A percentile compares a stretch with the other conserved stretches of the same genome.
phyloP scores from a whole-genome alignment of 2,329 filamentous ascomycete species.

The Teratosphaeria viscida region DNA sequence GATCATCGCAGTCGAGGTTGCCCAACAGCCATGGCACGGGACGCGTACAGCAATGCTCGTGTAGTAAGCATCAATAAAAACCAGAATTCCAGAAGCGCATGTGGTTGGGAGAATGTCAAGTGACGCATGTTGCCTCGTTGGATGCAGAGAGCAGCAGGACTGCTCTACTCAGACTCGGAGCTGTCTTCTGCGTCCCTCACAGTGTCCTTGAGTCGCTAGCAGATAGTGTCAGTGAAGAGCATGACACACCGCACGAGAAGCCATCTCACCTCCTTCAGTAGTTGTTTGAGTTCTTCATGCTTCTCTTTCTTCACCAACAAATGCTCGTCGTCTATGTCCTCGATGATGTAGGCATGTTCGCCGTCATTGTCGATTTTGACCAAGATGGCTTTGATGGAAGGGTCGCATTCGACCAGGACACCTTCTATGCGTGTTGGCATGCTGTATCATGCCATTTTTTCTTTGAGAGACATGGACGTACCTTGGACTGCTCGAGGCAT shows the following conservation, averaged over 20 bases:
- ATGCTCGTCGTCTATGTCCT: slow-evolving; percentile 68
- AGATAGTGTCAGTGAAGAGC: not conserved
- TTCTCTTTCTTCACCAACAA: slow-evolving; percentile 66
- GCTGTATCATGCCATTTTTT: not conserved
- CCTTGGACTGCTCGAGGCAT: slow-evolving; percentile 7
- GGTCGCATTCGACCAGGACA: slow-evolving; percentile 69
- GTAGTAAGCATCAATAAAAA: not conserved
- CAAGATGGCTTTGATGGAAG: slow-evolving; percentile 81
- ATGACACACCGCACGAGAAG: not conserved
- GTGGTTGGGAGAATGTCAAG: not conserved
- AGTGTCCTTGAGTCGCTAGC: slow-evolving; percentile 27
- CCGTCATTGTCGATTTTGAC: slow-evolving; percentile 59
- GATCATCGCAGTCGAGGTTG: not conserved
- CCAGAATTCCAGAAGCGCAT: not conserved
- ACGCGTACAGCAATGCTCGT: not conserved
- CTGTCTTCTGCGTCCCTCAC: slow-evolving; percentile 27
- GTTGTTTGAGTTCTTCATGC: slow-evolving; percentile 55
- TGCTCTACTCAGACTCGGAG: slow-evolving; percentile 24
- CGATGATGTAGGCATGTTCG: slow-evolving; percentile 64
- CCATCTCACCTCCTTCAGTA: slow-evolving; percentile 52
- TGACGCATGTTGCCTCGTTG: not conserved
- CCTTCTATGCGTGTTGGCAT: slow-evolving; percentile 29
- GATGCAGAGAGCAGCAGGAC: not conserved
- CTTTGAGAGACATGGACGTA: not conserved
- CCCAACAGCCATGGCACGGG: too few relatives aligned